phyloP scores from a whole-genome alignment of 495 filamentous ascomycete species.

The Annulohypoxylon nitens region DNA sequence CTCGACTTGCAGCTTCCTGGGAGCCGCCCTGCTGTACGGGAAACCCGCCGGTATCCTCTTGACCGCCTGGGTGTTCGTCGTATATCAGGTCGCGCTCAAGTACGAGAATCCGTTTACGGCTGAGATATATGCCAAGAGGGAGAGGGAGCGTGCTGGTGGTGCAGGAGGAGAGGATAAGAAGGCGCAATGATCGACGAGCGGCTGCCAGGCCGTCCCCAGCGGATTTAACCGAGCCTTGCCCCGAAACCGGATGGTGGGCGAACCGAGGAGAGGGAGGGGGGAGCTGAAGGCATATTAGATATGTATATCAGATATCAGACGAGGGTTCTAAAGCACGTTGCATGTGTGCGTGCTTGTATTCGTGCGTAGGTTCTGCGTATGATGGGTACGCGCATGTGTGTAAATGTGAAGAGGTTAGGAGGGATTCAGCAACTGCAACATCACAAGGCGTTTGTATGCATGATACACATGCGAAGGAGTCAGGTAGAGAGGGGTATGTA shows the following conservation, averaged over 20 bases:
- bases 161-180: slow-evolving; percentile 58
- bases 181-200: slow-evolving; percentile 54
- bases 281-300: slow-evolving; percentile 15
- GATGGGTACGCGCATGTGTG: not conserved
- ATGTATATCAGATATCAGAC: not conserved
- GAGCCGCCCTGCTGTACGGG: slow-evolving; percentile 87
- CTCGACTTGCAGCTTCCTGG: slow-evolving; percentile 90
- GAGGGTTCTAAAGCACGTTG: slow-evolving; percentile 4
- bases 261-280: slow-evolving; percentile 20
- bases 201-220: slow-evolving; percentile 13
- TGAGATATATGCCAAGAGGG: slow-evolving; percentile 93
- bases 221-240: slow-evolving; percentile 26
- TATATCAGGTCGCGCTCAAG: slow-evolving; percentile 85
- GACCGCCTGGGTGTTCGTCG: slow-evolving; percentile 77
- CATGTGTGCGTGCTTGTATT: not conserved
- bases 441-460: slow-evolving; percentile 23
- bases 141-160: slow-evolving; percentile 61
- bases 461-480: slow-evolving; percentile 10
- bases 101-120: slow-evolving; percentile 99
- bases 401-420: not conserved
- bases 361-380: not conserved
- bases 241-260: slow-evolving; percentile 34
- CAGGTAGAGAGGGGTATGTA: not conserved
- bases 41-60: slow-evolving; percentile 88
- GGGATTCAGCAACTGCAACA: slow-evolving; percentile 17